Base-by-base conservation (phyloP, 305 asterid species). In the Rubia peregrina region DNA sequence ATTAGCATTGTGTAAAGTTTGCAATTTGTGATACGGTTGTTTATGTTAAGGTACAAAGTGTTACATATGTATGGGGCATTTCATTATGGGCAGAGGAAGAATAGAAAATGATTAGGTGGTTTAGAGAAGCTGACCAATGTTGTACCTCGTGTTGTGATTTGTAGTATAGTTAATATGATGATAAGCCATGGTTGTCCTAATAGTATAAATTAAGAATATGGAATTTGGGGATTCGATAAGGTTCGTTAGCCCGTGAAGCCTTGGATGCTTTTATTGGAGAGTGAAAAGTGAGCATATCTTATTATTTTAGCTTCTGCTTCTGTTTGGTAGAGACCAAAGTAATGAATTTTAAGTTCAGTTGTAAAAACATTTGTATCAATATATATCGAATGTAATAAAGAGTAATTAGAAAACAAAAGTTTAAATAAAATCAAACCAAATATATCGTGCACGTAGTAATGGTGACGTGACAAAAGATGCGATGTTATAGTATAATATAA, bases 181-280 rank as follows among this genome's bases (percentile, higher is more conserved):
- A 53, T 59, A 3, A 30, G 26, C 42, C 19, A 30, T 13, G 42
- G 65, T 12, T 24, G 65, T 61, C 65, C 19, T 26, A 61, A 61
- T 24, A 11, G 40, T 60, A 60, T 60, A 26, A 60, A 60, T 60
- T 22, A 60, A 24, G 63, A 8, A 26, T 60, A 24, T 60, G 41
- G 65, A 60, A 60, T 60, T 60, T 60, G n/a, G 36, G 22, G 67
- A 22, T 36, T 63, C 12, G 24, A 63, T 17, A 63, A 38, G 67
- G 49, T 38, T 63, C 22, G 6, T 63, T 19, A 14, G 67, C 67
- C 67, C 46, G 67, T 63, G 67, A 61, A 61, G 16, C 67, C 13
- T 63, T 10, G 67, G 67, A 63, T 63, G 48, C 67, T 42, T 38
- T 36, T n/a, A 53, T 53, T n/a, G 60, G 60, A 53, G 60, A 53